Conservation (phyloP, 2,329 filamentous ascomycete species). For the Xylaria sp. region DNA sequence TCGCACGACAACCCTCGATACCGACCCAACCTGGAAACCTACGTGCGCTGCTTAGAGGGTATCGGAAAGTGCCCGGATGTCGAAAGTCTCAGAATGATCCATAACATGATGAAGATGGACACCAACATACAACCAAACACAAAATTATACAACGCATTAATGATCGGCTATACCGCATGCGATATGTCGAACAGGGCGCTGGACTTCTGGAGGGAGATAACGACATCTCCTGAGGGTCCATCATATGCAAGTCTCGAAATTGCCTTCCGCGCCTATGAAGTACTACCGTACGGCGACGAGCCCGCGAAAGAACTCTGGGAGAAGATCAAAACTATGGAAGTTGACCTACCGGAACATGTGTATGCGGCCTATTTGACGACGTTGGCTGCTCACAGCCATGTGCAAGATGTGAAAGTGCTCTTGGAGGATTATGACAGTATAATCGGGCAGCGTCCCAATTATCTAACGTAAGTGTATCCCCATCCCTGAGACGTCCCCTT, state of each 20-base stretch:
- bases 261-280: slow-evolving; percentile 73
- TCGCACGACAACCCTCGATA: slow-evolving; percentile 58
- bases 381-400: slow-evolving; percentile 64
- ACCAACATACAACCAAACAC: slow-evolving; percentile 72
- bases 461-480: slow-evolving; percentile 25
- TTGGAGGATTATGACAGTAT: slow-evolving; percentile 62
- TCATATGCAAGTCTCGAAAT: slow-evolving; percentile 75
- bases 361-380: slow-evolving; percentile 74
- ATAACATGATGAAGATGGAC: slow-evolving; percentile 95
- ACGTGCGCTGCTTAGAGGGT: slow-evolving; percentile 71
- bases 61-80: slow-evolving; percentile 57
- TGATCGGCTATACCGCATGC: slow-evolving; percentile 75
- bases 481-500: slow-evolving; percentile 4
- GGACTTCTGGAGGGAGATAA: slow-evolving; percentile 79
- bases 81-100: slow-evolving; percentile 66
- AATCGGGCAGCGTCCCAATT: slow-evolving; percentile 40
- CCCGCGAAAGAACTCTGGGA: slow-evolving; percentile 65
- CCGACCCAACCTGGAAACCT: slow-evolving; percentile 67
- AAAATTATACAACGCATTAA: slow-evolving; percentile 72
- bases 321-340: slow-evolving; percentile 65
- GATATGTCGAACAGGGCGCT: slow-evolving; percentile 62
- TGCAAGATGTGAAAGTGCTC: slow-evolving; percentile 61
- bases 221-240: slow-evolving; percentile 78
- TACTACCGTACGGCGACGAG: slow-evolving; percentile 50
- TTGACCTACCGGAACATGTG: slow-evolving; percentile 68